Conservation (phyloP, 1,284 basidiomycete genomes). For the Marasmius sp. region DNA sequence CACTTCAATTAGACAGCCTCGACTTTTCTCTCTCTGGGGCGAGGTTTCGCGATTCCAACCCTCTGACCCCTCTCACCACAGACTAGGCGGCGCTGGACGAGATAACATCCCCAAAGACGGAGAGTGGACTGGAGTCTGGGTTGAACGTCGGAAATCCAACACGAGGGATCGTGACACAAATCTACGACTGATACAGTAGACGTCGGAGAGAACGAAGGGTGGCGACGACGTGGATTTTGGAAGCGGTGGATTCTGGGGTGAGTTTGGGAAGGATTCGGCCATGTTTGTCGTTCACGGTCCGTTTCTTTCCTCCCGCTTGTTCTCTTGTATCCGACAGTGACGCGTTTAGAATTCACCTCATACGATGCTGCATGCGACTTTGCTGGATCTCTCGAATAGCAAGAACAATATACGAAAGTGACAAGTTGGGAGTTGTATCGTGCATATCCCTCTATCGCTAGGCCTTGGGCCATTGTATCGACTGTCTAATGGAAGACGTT, state of each 20-base stretch:
- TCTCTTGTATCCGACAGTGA: neutral
- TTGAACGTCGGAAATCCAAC: neutral
- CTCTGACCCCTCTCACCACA: constrained; percentile 28
- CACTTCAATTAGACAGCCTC: constrained; percentile 51
- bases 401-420: constrained; percentile 23
- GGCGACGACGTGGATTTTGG: no score
- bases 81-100: constrained; percentile 60
- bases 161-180: neutral
- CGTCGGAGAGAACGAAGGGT: no score
- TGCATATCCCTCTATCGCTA: constrained; percentile 44
- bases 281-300: constrained; percentile 41
- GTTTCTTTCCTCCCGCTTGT: constrained; percentile 6
- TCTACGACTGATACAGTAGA: neutral
- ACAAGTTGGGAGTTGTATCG: constrained; percentile 42
- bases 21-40: constrained; percentile 52
- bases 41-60: constrained; percentile 46
- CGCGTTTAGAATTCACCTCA: constrained; percentile 10
- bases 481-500: no score
- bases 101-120: constrained; percentile 37
- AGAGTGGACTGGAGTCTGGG: neutral
- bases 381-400: constrained; percentile 6
- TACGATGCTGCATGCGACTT: constrained; percentile 6
- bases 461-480: constrained; percentile 7
- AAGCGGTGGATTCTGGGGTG: constrained; percentile 20
- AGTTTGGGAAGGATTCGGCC: constrained; percentile 24